Percentiles rank a stretch among this genome's conserved stretches.
Conservation (phyloP, 192 early-diverging fungal genomes). For the Coemansia sp. region DNA sequence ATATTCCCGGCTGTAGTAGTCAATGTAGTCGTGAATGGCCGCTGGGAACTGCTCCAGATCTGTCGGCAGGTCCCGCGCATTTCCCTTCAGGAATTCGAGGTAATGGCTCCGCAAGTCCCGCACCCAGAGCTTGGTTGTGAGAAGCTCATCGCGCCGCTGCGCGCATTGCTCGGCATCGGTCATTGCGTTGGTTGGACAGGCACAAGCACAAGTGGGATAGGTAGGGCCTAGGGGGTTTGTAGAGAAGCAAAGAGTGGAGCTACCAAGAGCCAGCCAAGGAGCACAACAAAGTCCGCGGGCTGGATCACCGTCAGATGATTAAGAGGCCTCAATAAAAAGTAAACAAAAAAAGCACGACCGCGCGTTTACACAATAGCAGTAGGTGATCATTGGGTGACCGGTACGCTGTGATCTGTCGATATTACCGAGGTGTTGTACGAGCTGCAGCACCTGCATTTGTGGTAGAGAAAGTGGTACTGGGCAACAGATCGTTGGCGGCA, state of each 20-base stretch:
- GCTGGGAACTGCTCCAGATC: conserved; percentile 29
- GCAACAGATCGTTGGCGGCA: conserved; percentile 80
- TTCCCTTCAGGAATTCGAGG: conserved; percentile 17
- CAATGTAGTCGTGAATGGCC: conserved; percentile 30
- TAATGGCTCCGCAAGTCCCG: conserved; percentile 42
- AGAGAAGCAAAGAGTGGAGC: too few relatives aligned
- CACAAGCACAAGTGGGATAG: too few relatives aligned
- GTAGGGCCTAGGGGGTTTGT: too few relatives aligned
- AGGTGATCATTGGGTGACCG: too few relatives aligned
- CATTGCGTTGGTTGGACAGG: too few relatives aligned
- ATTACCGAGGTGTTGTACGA: conserved; percentile 81
- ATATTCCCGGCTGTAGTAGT: conserved; percentile 30
- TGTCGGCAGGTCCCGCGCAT: conserved; percentile 31
- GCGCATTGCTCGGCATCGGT: conserved; percentile 27
- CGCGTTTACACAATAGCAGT: too few relatives aligned
- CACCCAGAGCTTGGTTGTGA: conserved; percentile 37
- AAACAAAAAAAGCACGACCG: too few relatives aligned
- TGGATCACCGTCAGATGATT: too few relatives aligned
- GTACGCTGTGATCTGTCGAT: too few relatives aligned
- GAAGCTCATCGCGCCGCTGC: conserved; percentile 35
- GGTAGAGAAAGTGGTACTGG: conserved; percentile 93
- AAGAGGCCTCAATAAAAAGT: too few relatives aligned
- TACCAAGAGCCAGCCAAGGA: too few relatives aligned
- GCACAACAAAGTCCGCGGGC: too few relatives aligned
- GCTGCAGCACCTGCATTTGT: conserved; percentile 79